Base-by-base conservation (phyloP, 2,329 filamentous ascomycete species). In the Canariomyces notabilis region DNA sequence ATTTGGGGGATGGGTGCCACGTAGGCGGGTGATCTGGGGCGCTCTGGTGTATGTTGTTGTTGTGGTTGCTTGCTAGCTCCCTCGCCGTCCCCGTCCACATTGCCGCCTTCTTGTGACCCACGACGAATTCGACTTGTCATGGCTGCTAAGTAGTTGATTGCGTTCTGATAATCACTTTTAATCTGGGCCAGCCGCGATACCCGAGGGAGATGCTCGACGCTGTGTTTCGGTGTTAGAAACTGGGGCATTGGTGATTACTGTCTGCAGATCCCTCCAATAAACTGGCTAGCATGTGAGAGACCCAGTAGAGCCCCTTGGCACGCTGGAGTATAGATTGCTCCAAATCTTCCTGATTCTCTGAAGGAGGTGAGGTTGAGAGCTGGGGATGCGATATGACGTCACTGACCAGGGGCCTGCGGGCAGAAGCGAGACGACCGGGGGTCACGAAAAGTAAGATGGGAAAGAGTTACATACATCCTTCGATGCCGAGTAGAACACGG, bases 1-100 rank as follows among this genome's bases (percentile, higher is more conserved):
- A 64, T 70, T 33, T 62, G 64, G 3, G 64, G 63, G 39, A 71
- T 70, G 1, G 68, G 67, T 5, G 65, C 56, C n/a, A 71, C 63
- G 50, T 66, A 67, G 26, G 68, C 61, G 4, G 66, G 64, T n/a
- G 59, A 56, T 26, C 48, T 56, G 39, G 55, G 37, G 32, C 50
- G 49, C 31, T 39, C 41, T 19, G 49, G 46, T 7, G 38, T 21
- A 11, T 37, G 15, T 41, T 36, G 26, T 8, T 46, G 33, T 35
- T 46, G 35, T 19, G 34, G 29, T 20, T 44, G 49, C n/a, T 37
- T 21, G 20, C 33, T 22, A 21, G 18, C 16, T 34, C 42, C 33
- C 15, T 29, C 35, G 42, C 21, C 34, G 31, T 9, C 33, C n/a
- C n/a, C n/a, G 12, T 41, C 16, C 15, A 47, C 37, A n/a, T 35